phyloP scores from a whole-genome alignment of 306 rosid species.

The Inga leiocalycina region DNA sequence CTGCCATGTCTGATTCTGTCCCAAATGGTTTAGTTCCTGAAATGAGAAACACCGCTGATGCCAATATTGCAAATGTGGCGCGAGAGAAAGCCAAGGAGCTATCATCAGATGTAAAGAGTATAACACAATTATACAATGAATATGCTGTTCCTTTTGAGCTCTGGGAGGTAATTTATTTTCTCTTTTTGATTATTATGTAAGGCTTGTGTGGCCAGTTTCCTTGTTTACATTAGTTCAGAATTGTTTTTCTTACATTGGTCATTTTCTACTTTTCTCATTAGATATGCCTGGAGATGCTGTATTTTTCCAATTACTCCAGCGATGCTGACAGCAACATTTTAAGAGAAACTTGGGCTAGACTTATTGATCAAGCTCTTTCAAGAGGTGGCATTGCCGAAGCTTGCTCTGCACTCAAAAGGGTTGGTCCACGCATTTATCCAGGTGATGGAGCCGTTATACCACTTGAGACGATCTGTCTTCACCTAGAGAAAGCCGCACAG shows the following conservation, averaged over 20 bases:
- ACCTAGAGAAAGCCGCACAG: slow-evolving; percentile 95
- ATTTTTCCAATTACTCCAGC: slow-evolving; percentile 91
- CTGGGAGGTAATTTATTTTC: slow-evolving; percentile 80
- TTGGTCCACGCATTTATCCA: slow-evolving; percentile 92
- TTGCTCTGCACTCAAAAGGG: slow-evolving; percentile 87
- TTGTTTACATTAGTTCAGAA: slow-evolving; percentile 11
- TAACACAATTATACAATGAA: slow-evolving; percentile 94
- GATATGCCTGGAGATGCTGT: slow-evolving; percentile 92
- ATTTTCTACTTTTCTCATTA: slow-evolving; percentile 42
- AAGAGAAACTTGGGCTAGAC: slow-evolving; percentile 96
- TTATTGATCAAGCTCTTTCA: slow-evolving; percentile 88
- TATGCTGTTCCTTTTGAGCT: slow-evolving; percentile 94
- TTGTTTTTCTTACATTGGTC: slow-evolving; percentile 11
- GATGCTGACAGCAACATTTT: slow-evolving; percentile 82
- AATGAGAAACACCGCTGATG: slow-evolving; percentile 43
- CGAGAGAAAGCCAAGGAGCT: slow-evolving; percentile 77
- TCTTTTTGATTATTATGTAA: not conserved
- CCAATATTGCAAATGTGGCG: slow-evolving; percentile 49
- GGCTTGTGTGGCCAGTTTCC: not conserved
- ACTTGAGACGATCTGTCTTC: slow-evolving; percentile 82
- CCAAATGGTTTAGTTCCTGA: slow-evolving; percentile 56
- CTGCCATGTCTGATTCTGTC: slow-evolving; percentile 53
- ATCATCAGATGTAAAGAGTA: slow-evolving; percentile 77
- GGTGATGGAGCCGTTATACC: slow-evolving; percentile 91
- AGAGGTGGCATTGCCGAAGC: slow-evolving; percentile 96